Evolutionary conservation across 2,329 filamentous ascomycete species (phyloP).

Genomic region (Emergomyces orientalis): DNA sequence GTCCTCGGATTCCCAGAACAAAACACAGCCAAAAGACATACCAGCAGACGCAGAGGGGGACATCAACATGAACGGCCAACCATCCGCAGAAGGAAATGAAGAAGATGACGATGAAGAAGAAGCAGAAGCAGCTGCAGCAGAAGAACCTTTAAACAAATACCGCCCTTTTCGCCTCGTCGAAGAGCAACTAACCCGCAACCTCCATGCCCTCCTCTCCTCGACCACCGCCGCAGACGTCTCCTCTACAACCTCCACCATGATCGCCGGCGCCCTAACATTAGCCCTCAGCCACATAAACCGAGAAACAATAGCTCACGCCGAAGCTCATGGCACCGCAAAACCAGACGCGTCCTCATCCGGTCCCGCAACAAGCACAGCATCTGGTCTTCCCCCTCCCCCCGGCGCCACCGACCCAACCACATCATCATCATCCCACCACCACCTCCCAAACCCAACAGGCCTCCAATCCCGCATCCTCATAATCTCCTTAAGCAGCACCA

Average conservation of each 20-base stretch:
- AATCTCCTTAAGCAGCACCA: slow-evolving; percentile 80
- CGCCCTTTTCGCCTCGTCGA: slow-evolving; percentile 85
- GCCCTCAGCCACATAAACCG: slow-evolving; percentile 89
- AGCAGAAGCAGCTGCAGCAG: slow-evolving; percentile 7
- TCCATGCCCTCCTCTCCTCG: slow-evolving; percentile 66
- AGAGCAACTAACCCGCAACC: slow-evolving; percentile 62
- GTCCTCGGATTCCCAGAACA: not conserved
- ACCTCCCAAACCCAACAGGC: slow-evolving; percentile 25
- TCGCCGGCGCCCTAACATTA: slow-evolving; percentile 82
- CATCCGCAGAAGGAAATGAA: slow-evolving; percentile 25
- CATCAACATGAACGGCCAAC: slow-evolving; percentile 47
- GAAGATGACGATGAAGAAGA: slow-evolving; percentile 25
- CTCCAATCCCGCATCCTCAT: slow-evolving; percentile 79
- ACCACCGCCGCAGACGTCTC: slow-evolving; percentile 53
- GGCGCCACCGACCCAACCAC: slow-evolving; percentile 9
- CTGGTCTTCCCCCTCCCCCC: slow-evolving; percentile 12
- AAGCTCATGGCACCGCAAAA: slow-evolving; percentile 43
- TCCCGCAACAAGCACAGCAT: slow-evolving; percentile 20
- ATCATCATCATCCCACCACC: slow-evolving; percentile 22
- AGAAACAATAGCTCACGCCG: slow-evolving; percentile 55
- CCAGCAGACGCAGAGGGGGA: slow-evolving; percentile 39
- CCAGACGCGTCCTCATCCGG: slow-evolving; percentile 29
- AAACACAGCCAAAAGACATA: not conserved
- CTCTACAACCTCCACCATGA: slow-evolving; percentile 64
- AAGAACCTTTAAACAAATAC: slow-evolving; percentile 67